A percentile compares a stretch with the other conserved stretches of the same genome.
Evolutionary conservation across 2,329 filamentous ascomycete genomes (phyloP).

Genomic region (Drechslera avenae): DNA sequence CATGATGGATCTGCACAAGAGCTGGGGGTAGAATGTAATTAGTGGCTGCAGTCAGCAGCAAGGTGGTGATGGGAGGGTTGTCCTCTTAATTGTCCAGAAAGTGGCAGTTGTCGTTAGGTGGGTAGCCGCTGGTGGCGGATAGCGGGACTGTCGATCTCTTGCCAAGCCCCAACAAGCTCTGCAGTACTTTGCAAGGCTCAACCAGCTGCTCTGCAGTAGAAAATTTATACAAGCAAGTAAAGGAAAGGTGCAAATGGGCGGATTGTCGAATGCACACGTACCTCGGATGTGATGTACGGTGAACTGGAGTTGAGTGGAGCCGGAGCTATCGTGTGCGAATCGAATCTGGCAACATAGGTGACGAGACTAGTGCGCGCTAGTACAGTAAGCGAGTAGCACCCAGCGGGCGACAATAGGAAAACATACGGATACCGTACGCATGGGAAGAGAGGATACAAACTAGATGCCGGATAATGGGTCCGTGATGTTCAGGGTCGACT

Average conservation of each 20-base stretch:
- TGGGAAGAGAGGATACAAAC: background rate
- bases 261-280: conserved; percentile 6
- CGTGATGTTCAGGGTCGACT: too few species aligned
- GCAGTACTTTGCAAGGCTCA: conserved; percentile 4
- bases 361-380: conserved; percentile 28
- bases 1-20: conserved; percentile 21
- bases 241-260: background rate
- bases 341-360: conserved; percentile 22
- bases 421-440: background rate
- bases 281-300: conserved; percentile 12
- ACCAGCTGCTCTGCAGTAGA: background rate
- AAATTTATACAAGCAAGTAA: background rate
- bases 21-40: conserved; percentile 1
- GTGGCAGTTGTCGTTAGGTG: conserved; percentile 10
- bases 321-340: conserved; percentile 18
- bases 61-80: conserved; percentile 14
- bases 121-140: conserved; percentile 23
- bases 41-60: conserved; percentile 13
- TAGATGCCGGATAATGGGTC: background rate
- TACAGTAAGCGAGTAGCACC: conserved; percentile 22
- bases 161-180: conserved; percentile 18
- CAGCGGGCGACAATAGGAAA: conserved; percentile 2
- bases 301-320: conserved; percentile 18
- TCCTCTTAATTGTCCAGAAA: conserved; percentile 12
- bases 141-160: conserved; percentile 21